phyloP scores from a whole-genome alignment of 371 early-diverging fungal species.

The Massospora cicadina region DNA sequence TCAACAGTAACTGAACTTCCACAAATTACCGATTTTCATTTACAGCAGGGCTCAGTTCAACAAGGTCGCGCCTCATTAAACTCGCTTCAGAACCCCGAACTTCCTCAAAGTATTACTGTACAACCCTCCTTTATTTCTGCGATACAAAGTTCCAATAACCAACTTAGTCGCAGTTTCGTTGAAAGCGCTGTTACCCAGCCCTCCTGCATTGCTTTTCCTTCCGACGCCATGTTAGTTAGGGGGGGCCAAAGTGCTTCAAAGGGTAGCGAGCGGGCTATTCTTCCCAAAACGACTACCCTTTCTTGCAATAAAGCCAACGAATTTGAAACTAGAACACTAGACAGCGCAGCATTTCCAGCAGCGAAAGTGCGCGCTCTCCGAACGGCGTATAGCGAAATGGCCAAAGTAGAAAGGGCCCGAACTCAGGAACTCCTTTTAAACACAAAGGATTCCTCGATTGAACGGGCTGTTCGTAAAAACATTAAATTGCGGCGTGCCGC shows the following conservation, averaged over 20 bases:
- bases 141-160: neutral
- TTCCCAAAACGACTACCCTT: neutral
- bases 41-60: neutral
- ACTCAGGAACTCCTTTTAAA: neutral
- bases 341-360: neutral
- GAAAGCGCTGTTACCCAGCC: neutral
- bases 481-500: neutral
- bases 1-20: neutral
- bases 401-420: constrained; percentile 2
- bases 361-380: neutral
- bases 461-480: neutral
- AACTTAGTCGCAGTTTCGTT: neutral
- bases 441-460: neutral
- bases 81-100: neutral
- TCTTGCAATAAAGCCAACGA: neutral
- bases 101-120: neutral
- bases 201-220: neutral
- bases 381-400: neutral
- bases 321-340: neutral
- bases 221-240: neutral
- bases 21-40: neutral
- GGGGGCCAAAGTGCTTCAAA: neutral
- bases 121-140: neutral
- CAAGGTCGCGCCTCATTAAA: neutral
- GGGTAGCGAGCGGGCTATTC: neutral